Conservation (phyloP, 176 grass and related monocot genomes). For the Eleusine indica region DNA sequence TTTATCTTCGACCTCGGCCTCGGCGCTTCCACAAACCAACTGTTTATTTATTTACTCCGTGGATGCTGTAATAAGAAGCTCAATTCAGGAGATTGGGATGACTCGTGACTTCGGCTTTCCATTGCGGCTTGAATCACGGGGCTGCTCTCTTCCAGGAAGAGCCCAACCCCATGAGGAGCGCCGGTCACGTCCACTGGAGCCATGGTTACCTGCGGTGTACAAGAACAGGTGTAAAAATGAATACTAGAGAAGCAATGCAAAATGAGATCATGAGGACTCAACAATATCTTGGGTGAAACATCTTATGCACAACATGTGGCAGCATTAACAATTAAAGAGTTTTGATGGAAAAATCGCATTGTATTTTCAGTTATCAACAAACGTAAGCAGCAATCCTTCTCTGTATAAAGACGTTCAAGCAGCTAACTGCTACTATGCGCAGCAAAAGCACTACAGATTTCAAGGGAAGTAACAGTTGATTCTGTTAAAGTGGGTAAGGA, state of each 20-base stretch:
- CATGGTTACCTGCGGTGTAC: conserved; percentile 23
- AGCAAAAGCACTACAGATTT: background rate
- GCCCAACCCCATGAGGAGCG: conserved; percentile 33
- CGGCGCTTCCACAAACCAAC: background rate
- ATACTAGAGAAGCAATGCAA: background rate
- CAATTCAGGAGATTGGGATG: conserved; percentile 48
- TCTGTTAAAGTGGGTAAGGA: background rate
- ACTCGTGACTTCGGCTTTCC: conserved; percentile 38
- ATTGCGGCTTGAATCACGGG: conserved; percentile 24
- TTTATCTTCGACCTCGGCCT: conserved; percentile 8
- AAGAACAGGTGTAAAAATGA: background rate
- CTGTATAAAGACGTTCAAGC: background rate
- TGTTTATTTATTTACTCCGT: conserved; percentile 16
- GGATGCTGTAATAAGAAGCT: background rate
- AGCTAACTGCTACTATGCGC: background rate
- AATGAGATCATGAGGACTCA: background rate
- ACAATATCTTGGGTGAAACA: background rate
- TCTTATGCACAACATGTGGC: background rate
- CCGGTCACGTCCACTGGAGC: conserved; percentile 12
- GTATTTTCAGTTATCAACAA: background rate
- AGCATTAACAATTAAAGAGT: background rate
- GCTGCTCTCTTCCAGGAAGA: conserved; percentile 45
- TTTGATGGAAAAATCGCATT: background rate
- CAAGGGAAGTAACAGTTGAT: background rate
- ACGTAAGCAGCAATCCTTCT: background rate